Evolutionary conservation across 1,284 basidiomycete genomes (phyloP).

Genomic region (Leccinum subrobustum): DNA sequence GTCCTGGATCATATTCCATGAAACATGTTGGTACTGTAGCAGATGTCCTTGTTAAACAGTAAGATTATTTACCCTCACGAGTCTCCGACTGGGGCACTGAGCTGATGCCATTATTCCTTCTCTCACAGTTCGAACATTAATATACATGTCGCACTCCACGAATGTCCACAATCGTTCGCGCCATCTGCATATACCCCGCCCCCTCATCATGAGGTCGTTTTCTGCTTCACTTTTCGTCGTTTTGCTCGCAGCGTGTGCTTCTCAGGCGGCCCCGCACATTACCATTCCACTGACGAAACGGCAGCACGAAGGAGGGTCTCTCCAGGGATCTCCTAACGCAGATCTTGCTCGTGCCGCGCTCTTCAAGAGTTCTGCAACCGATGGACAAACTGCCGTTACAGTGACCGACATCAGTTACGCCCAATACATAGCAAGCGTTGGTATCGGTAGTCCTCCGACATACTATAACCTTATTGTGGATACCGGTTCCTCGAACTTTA

Average conservation of each 20-base stretch:
- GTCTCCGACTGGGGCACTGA: neutral
- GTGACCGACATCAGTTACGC: constrained; percentile 16
- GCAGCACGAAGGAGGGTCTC: neutral
- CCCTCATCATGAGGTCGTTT: neutral
- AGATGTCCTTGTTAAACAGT: neutral
- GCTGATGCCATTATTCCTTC: neutral
- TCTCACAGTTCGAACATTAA: neutral
- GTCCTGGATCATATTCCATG: neutral
- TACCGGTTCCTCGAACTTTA: constrained; percentile 34
- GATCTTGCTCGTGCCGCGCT: constrained; percentile 15
- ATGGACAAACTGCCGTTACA: constrained; percentile 5
- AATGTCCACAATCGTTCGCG: neutral
- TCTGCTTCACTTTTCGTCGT: neutral
- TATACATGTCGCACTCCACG: neutral
- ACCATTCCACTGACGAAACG: neutral
- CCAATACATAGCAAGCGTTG: constrained; percentile 22
- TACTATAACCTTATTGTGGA: constrained; percentile 29
- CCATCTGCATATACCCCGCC: neutral
- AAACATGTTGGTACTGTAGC: neutral
- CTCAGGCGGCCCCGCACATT: neutral
- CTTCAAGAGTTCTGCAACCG: neutral
- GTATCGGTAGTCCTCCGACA: constrained; percentile 25
- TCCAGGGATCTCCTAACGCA: neutral
- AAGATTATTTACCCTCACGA: neutral
- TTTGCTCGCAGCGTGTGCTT: neutral